Evolutionary conservation across 805 yeast genomes (phyloP).

Genomic region (Vanderwaltozyma tropicalis): DNA sequence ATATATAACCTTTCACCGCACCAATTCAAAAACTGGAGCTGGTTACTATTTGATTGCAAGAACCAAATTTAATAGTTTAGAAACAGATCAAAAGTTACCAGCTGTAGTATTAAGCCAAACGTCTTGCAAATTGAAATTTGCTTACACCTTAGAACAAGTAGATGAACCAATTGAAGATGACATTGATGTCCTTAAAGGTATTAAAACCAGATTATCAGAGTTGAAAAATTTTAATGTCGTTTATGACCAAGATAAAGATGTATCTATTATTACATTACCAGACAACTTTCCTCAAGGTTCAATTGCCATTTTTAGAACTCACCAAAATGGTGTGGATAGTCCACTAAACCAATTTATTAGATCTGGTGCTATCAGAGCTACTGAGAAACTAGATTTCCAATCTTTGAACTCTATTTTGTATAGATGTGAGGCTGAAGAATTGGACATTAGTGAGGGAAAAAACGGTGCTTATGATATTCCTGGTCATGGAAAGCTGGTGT

Average conservation of each 20-base stretch:
- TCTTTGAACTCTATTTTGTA: conserved; percentile 71
- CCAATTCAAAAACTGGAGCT: conserved; percentile 70
- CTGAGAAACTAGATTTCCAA: conserved; percentile 45
- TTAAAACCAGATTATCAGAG: conserved; percentile 52
- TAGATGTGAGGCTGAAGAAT: conserved; percentile 77
- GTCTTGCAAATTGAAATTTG: conserved; percentile 44
- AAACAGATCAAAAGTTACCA: conserved; percentile 41
- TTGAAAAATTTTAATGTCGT: conserved; percentile 42
- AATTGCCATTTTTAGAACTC: conserved; percentile 71
- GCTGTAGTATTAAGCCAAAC: conserved; percentile 56
- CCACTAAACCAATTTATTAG: conserved; percentile 57
- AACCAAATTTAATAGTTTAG: conserved; percentile 51
- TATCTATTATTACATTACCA: conserved; percentile 49
- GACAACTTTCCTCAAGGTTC: conserved; percentile 78
- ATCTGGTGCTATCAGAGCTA: conserved; percentile 68
- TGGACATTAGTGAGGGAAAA: conserved; percentile 62
- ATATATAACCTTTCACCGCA: conserved; percentile 80
- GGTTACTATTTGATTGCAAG: conserved; percentile 88
- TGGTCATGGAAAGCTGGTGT: conserved; percentile 57
- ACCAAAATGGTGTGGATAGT: conserved; percentile 53
- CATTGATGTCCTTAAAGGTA: conserved; percentile 40
- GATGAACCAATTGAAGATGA: conserved; percentile 39
- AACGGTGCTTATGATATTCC: conserved; percentile 74
- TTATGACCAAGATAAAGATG: conserved; percentile 31
- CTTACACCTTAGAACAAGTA: conserved; percentile 42